Percentiles rank a stretch among this genome's conserved stretches.
Conservation (phyloP, 371 early-diverging fungal species). For the Syncephalastrum monosporum region DNA sequence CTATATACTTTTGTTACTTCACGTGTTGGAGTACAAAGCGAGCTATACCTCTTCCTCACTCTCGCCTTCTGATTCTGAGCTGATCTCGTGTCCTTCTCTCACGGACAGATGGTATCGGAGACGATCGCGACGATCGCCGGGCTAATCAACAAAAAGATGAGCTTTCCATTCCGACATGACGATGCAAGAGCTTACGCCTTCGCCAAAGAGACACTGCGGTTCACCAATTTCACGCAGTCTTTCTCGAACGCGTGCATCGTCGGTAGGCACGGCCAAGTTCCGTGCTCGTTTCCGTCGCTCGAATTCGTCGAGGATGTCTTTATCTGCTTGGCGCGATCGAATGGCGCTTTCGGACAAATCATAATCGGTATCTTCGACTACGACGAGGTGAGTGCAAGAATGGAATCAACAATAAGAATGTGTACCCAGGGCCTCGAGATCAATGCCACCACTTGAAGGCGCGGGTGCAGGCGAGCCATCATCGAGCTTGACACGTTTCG, state of each 20-base stretch:
- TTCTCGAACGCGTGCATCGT: constrained; percentile 79
- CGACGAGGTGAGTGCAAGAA: not conserved
- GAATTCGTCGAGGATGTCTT: constrained; percentile 78
- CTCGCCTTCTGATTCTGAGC: constrained; percentile 46
- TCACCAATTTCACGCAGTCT: constrained; percentile 77
- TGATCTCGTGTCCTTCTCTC: constrained; percentile 45
- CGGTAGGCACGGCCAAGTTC: constrained; percentile 88
- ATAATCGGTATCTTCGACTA: constrained; percentile 32
- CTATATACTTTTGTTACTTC: too few species aligned
- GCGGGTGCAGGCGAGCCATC: constrained; percentile 10
- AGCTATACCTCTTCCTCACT: constrained; percentile 37
- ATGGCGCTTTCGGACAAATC: constrained; percentile 48
- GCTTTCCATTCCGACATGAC: not conserved
- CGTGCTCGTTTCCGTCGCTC: constrained; percentile 81
- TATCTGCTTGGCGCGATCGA: constrained; percentile 65
- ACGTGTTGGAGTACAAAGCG: too few species aligned
- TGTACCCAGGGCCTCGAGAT: constrained; percentile 46
- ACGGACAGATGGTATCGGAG: constrained; percentile 72
- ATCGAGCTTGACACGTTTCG: constrained; percentile 26
- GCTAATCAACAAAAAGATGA: constrained; percentile 43
- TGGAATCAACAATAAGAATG: not conserved
- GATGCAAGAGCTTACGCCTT: constrained; percentile 68
- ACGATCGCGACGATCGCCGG: constrained; percentile 88
- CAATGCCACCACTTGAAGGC: constrained; percentile 28
- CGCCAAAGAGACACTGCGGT: constrained; percentile 91